Evolutionary conservation across 1,139 yeast species (phyloP), one percentile per base, ranked within the genome.

Genomic region (Spencermartinsiella ligniputridi): DNA sequence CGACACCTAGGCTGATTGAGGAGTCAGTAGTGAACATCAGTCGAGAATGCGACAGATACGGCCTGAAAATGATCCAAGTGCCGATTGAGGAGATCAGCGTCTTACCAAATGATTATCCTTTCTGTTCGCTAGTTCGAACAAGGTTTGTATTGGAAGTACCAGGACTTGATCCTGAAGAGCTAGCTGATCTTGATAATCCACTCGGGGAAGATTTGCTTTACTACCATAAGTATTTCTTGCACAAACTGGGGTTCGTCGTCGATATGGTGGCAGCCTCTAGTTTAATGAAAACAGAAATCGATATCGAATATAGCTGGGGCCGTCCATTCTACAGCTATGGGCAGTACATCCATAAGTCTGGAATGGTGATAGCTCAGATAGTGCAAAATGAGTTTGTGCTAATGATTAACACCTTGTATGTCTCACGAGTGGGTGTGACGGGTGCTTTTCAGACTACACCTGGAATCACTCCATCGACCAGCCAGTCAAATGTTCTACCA

Each of bases 71-170:
- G 42, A 95, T 88, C n/a, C 97, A 92, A 58, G 81, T 92, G 0
- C 97, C 97, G 0, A 86, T 96, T 82, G 81, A 79, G 46, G 97
- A 90, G 57, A 72, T 89, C 32, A 81, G 92, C 56, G 78, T 82
- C 0, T 72, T 90, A 21, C 95, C 96, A 0, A 69, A 72, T 11
- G 68, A 76, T 34, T 88, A 87, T 53, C 97, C 98, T 8, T 87
- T 92, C 64, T 94, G 89, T 57, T 87, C 97, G 0, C 81, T 87
- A 56, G 83, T 87, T 37, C 83, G 80, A 42, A 72, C 51, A 3
- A 39, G 34, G 20, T 48, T 48, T 37, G 35, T 37, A 6, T 17
- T 40, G 19, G 41, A 30, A 3, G 19, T 30, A 13, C 39, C 37
- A 11, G 33, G 33, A 25, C 22, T 29, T 6, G 33, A 29, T 9